Evolutionary conservation across 2,329 filamentous ascomycete species (phyloP), one percentile per base, ranked within the genome.

Genomic region (Tolypocladium capitatum): DNA sequence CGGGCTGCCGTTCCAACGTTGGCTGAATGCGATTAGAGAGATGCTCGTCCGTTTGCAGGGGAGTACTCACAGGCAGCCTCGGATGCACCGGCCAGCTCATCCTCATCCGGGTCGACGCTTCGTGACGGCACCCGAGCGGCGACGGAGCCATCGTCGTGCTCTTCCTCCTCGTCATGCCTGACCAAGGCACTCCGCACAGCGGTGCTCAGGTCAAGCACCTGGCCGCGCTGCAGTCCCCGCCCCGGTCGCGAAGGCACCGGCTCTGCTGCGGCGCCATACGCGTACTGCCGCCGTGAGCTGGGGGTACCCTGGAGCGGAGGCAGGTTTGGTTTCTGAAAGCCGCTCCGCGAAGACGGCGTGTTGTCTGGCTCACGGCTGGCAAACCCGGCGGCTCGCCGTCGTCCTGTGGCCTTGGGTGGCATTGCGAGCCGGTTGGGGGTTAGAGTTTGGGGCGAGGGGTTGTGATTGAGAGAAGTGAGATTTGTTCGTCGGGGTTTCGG

Each of bases 211-310:
- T 55, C 61, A 47, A 51, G 50, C 46, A 43, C 49, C 44, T 50
- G 57, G 52, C 33, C 51, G 4, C 48, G 42, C n/a, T 40, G 47
- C 24, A 49, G 34, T 20, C 51, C 49, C 8, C 52, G 48, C 2
- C 48, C 51, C 5, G 55, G 53, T 10, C 55, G 50, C 32, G 51
- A 46, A 20, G 59, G 58, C 18, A 53, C 52, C 2, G 65, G 65
- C 45, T 68, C 65, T 30, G 52, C 58, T n/a, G 48, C 62, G 32
- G 65, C 62, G 32, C 65, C 65, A 53, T 68, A 68, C 1, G 63
- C 59, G 48, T 67, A 68, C 50, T 67, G 64, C 35, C 64, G 57
- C 30, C 64, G 57, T 11, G 63, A 58, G 41, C 63, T 65, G 5
- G 65, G 63, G 0, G 65, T 66, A 4, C 61, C 65, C 33, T 55